phyloP scores from a whole-genome alignment of 768 basidiomycete genomes.

The Russula vinacea region DNA sequence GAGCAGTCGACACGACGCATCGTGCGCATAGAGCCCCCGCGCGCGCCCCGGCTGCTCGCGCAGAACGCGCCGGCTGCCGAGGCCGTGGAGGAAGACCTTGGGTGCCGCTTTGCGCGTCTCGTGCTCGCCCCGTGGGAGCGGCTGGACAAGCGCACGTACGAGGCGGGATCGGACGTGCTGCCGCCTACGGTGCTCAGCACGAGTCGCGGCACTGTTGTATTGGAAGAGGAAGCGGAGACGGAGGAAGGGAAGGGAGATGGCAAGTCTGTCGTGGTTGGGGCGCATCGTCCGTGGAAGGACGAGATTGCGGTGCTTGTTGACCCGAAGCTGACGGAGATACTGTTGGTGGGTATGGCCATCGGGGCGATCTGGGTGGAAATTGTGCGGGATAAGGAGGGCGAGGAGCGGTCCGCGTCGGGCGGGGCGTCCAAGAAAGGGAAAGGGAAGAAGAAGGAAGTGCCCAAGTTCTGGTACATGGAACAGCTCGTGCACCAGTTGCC shows the following conservation, averaged over 20 bases:
- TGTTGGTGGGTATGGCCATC: conserved; percentile 55
- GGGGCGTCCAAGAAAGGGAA: conserved; percentile 14
- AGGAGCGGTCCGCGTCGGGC: conserved; percentile 28
- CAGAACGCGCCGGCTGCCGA: conserved; percentile 27
- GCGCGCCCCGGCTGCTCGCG: conserved; percentile 31
- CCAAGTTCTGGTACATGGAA: conserved; percentile 58
- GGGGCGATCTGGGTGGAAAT: conserved; percentile 70
- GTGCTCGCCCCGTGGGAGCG: conserved; percentile 55
- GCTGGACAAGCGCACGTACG: conserved; percentile 39
- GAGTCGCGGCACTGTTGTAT: conserved; percentile 41
- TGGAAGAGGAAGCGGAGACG: conserved; percentile 30
- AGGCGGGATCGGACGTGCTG: conserved; percentile 35
- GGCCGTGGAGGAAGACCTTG: conserved; percentile 50
- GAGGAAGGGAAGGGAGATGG: background rate
- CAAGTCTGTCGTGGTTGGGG: conserved; percentile 2
- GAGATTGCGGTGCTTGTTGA: conserved; percentile 58
- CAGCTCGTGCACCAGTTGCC: conserved; percentile 51
- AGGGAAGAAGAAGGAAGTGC: conserved; percentile 35
- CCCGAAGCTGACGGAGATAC: conserved; percentile 38
- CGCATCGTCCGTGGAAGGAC: conserved; percentile 53
- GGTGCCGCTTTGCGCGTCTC: conserved; percentile 46
- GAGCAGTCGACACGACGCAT: conserved; percentile 64
- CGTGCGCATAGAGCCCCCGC: conserved; percentile 45
- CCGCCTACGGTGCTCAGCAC: conserved; percentile 38
- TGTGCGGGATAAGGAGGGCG: conserved; percentile 36